Evolutionary conservation across 192 early-diverging fungal genomes (phyloP), one percentile per base, ranked within the genome.

Genomic region (Chytriomyces confervae): DNA sequence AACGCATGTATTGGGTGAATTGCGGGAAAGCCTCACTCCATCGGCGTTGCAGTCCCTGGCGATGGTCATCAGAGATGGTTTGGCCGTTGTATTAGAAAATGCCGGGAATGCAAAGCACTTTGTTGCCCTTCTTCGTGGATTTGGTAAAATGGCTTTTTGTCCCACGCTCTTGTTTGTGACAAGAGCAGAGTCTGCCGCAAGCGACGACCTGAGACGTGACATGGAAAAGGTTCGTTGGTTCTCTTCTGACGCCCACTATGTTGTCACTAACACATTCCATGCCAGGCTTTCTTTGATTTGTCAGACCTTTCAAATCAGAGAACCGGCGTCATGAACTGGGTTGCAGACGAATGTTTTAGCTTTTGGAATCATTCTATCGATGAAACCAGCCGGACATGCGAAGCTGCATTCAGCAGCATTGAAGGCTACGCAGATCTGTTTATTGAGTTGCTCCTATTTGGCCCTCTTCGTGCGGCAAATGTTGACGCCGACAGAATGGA

Each of bases 401-500:
- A 45, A 18, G 47, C 18, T 13, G 71, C 71, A 9, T 23, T 72
- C 9, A 9, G 13, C n/a, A 72, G 71, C 36, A 23, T 72, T 48
- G 8, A 45, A 43, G 45, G n/a, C 2, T 86, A 84, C 50, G 50
- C 47, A 16, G 43, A 61, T 8, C 72, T 84, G 57, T 78, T 89
- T 1, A 61, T 79, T 2, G 57, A 62, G 9, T 48, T 89, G 3
- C 61, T 87, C 6, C 46, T 82, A 5, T 89, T 82, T 75, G 88
- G 88, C 0, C 88, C 88, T 18, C n/a, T 80, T 16, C 61, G 86
- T 57, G 87, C 89, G 27, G 61, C 45, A 11, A 62, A 76, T 62
- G 77, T 85, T 43, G 85, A 89, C 13, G 84, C 85, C 47, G 83
- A 87, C 64, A 83, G 84, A 50, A 44, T 87, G n/a, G 88, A 89